Base-by-base conservation (phyloP, 2,329 filamentous ascomycete species). In the Sclerotinia trifoliorum region DNA sequence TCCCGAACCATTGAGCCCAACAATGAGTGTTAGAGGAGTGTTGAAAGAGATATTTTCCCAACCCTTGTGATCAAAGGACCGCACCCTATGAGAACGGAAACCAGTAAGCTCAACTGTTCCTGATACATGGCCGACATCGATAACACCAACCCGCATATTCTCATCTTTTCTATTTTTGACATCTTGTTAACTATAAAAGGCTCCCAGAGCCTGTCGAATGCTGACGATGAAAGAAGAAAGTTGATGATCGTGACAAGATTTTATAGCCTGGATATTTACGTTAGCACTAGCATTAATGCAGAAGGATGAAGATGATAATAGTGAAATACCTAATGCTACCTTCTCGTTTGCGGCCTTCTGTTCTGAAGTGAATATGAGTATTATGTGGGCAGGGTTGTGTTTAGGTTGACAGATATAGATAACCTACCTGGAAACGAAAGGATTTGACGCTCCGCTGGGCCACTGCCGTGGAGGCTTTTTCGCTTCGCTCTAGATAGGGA, bases 1-100 rank as follows among this genome's bases (percentile, higher is more conserved):
- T 71, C 95, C 95, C 0, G 94, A 98, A 67, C 95, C 95, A 81
- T 99, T 99, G 80, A 93, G 92, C 69, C 95, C 95, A 69, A 99
- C 96, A 74, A 99, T 99, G 71, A 99, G 85, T 17, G 95, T 99
- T 68, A 99, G 85, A 35, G 95, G 96, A 0, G 92, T 90, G 72
- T 93, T 89, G 79, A 99, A 98, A 74, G 90, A 85, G 71, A 98
- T 96, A 49, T 86, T 90, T 80, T 97, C 91, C 72, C 85, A 85
- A 69, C 85, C 83, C 55, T 84, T 83, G 72, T 91, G 90, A 79
- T 90, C 91, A 78, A 98, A 98, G 68, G 94, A 97, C 74, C 94
- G 92, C 73, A 92, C 84, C 78, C 87, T 87, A 72, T 39, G n/a
- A 35, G 19, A 24, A 48, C 5, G 42, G n/a, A 48, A 44, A 29